Conservation (phyloP, 441 rosid species). For the Raphanus hybrid region DNA sequence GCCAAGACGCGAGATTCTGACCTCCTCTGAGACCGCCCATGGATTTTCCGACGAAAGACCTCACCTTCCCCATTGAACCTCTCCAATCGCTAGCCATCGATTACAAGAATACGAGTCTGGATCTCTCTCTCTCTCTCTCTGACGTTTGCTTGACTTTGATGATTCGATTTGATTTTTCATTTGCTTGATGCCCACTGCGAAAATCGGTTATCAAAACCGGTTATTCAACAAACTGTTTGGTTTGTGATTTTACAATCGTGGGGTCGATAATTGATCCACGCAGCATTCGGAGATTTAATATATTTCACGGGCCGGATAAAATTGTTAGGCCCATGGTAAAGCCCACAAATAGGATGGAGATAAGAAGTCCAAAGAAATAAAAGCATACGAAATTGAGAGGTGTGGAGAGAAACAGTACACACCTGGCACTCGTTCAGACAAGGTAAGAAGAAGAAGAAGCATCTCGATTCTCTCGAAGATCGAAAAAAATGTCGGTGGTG, state of each 20-base stretch:
- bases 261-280: slow-evolving; percentile 22
- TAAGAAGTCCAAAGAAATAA: not conserved
- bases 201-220: slow-evolving; percentile 28
- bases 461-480: not conserved
- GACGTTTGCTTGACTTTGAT: slow-evolving; percentile 18
- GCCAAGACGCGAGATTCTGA: slow-evolving; percentile 79
- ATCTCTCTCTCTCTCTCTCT: slow-evolving; percentile 20
- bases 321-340: slow-evolving; percentile 20
- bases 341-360: not conserved
- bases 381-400: not conserved
- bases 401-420: not conserved
- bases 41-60: slow-evolving; percentile 69
- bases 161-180: slow-evolving; percentile 26
- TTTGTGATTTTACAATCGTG: not conserved
- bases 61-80: slow-evolving; percentile 63
- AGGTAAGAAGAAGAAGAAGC: not conserved
- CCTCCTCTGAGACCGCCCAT: slow-evolving; percentile 86
- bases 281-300: not conserved
- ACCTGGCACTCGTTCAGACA: not conserved
- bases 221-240: not conserved
- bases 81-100: slow-evolving; percentile 67
- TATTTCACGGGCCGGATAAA: not conserved
- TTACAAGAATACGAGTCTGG: not conserved
- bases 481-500: slow-evolving; percentile 34
- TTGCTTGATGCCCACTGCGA: slow-evolving; percentile 33